These are phyloP conservation scores for Exophiala calicioides DNA, from an alignment of 2,329 filamentous ascomycete genomes.

Conservation along the genomic window DNA sequence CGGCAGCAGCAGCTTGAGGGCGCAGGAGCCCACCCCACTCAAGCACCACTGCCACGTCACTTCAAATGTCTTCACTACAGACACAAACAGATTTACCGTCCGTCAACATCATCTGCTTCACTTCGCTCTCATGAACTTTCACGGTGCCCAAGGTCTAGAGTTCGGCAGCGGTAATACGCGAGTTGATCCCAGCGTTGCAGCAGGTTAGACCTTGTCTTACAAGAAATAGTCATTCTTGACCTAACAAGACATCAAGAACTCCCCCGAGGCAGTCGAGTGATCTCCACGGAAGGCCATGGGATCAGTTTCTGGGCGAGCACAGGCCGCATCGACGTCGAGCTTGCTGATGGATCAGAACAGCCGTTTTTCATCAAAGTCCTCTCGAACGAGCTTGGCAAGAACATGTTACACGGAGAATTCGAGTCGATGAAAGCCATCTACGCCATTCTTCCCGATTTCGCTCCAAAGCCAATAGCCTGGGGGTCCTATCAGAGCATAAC, in stretches of 20 bases:
- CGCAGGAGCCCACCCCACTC: too few relatives aligned
- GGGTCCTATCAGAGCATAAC: constrained; percentile 29
- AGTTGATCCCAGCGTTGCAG: not conserved
- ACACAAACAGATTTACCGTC: too few relatives aligned
- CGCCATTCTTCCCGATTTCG: constrained; percentile 31
- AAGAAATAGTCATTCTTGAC: too few relatives aligned
- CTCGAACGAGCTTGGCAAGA: constrained; percentile 3
- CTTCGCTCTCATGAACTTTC: not conserved
- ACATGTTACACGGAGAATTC: constrained; percentile 37
- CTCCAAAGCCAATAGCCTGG: constrained; percentile 35
- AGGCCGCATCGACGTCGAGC: not conserved
- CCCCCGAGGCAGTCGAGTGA: not conserved
- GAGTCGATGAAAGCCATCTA: constrained; percentile 36
- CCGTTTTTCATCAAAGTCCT: constrained; percentile 18
- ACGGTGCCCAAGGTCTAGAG: not conserved
- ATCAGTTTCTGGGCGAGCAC: constrained; percentile 6
- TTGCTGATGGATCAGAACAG: constrained; percentile 13
- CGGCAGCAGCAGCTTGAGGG: too few relatives aligned
- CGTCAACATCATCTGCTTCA: too few relatives aligned
- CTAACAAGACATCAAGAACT: too few relatives aligned
- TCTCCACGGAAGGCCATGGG: not conserved
- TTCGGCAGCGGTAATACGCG: not conserved
- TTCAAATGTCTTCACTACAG: not conserved
- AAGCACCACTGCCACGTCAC: too few relatives aligned
- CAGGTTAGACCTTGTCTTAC: too few relatives aligned